Base-by-base conservation (phyloP, 129 eudicot species). In the Lonicera japonica region DNA sequence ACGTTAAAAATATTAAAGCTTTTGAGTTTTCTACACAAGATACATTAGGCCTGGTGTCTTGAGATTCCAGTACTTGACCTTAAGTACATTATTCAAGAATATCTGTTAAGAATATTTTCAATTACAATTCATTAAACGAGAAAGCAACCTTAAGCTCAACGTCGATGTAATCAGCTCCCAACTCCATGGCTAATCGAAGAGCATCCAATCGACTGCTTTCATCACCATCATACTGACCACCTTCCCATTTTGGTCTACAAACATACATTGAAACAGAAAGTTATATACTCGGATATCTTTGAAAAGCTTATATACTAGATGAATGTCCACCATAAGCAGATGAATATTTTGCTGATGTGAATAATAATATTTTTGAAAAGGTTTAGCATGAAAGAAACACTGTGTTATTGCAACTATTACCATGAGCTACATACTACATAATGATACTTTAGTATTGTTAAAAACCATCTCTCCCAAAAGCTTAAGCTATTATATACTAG, bases 131-230 rank as follows among this genome's bases (percentile, higher is more conserved):
- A 62, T 25, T 53, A 65, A n/a, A 65, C 60, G 64, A 70, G 73
- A 77, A 75, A 67, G 60, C 24, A 64, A 91, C 96, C 96, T 84
- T 66, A 56, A 82, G 83, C 77, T 91, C 97, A 80, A 91, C 80
- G 55, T 91, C 97, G 59, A 91, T 79, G 73, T 91, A 82, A 82
- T 91, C 97, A 59, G 94, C 97, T 67, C 97, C 97, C 75, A 79
- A 69, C 82, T 87, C 88, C 95, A 91, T 91, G 54, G 94, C 95
- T 39, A 84, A 69, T 21, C 71, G 80, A 56, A 91, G 96, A 47
- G 75, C 90, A 2, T 69, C 77, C 82, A 81, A 73, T 56, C 97
- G 85, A 67, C 80, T 77, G 41, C 70, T 67, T 67, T 91, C 96
- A 73, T 87, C 96, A 56, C 97, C 95, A 52, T 76, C 80, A 70